Percentiles rank a stretch among this genome's conserved stretches.
Evolutionary conservation across 139 green algal genomes (phyloP).

Genomic region (Penium margaritaceum): DNA sequence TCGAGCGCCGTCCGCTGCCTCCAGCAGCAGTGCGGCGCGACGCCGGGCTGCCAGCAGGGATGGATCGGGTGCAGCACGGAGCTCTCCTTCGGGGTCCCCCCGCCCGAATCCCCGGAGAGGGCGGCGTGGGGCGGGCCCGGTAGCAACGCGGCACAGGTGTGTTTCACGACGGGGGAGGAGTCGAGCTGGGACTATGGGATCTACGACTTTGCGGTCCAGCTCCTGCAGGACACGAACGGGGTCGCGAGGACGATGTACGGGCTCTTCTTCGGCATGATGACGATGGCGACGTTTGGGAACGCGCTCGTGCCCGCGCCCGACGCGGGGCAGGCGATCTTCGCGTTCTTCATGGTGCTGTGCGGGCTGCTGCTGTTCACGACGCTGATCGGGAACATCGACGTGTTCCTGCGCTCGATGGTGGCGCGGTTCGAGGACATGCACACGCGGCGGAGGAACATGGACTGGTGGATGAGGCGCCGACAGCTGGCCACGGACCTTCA

Average conservation of each 20-base stretch:
- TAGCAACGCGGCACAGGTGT: background rate
- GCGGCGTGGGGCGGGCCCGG: background rate
- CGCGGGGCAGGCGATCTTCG: constrained; percentile 1
- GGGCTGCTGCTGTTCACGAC: constrained; percentile 14
- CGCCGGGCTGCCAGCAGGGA: background rate
- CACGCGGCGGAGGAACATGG: background rate
- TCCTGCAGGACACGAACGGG: background rate
- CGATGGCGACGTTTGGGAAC: constrained; percentile 2
- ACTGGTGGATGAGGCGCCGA: constrained; percentile 27
- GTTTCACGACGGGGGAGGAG: background rate
- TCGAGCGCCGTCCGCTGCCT: background rate
- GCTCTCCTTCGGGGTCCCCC: background rate
- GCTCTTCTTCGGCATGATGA: constrained; percentile 21
- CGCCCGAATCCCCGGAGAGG: background rate
- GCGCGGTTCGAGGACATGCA: constrained; percentile 14
- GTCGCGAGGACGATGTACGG: constrained; percentile 8
- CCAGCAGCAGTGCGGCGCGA: background rate
- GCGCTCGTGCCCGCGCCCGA: background rate
- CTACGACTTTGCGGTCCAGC: constrained; percentile 1
- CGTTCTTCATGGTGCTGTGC: constrained; percentile 13
- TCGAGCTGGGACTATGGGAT: constrained; percentile 2
- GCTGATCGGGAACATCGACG: constrained; percentile 16
- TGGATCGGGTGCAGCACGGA: background rate
- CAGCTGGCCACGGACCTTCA: constrained; percentile 11
- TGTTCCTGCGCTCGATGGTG: constrained; percentile 14